Percentiles rank a stretch among this genome's conserved stretches.
phyloP scores from a whole-genome alignment of 1,284 basidiomycete genomes.

The Malassezia brasiliensis region DNA sequence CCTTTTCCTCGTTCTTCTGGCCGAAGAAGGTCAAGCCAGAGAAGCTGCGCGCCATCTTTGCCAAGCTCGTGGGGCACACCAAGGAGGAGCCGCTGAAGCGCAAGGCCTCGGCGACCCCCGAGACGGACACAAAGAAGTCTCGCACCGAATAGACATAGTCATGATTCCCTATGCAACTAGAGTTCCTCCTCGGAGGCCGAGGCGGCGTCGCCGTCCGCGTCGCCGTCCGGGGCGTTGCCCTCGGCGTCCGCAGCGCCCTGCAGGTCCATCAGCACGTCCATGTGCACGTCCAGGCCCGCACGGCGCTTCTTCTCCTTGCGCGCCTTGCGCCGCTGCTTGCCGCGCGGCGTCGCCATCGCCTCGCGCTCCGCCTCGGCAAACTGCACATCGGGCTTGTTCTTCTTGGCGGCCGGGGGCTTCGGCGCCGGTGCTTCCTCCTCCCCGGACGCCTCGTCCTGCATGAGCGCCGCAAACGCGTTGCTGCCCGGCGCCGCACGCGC shows the following conservation, averaged over 20 bases:
- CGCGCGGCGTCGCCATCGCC: conserved; percentile 10
- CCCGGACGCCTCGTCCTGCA: too few relatives aligned
- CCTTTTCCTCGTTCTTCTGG: conserved; percentile 77
- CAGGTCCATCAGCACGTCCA: conserved; percentile 16
- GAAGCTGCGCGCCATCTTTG: conserved; percentile 36
- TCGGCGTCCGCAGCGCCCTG: not conserved
- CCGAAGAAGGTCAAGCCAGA: conserved; percentile 61
- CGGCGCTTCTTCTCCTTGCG: conserved; percentile 20
- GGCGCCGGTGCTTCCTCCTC: not conserved
- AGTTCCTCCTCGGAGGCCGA: not conserved
- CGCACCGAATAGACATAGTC: not conserved
- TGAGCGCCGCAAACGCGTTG: not conserved
- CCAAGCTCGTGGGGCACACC: conserved; percentile 26
- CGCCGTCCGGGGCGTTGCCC: not conserved
- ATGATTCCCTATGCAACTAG: not conserved
- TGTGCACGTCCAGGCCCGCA: not conserved
- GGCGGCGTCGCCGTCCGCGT: not conserved
- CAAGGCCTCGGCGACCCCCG: not conserved
- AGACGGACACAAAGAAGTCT: not conserved
- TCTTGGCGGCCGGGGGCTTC: not conserved
- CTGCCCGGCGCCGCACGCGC: not conserved
- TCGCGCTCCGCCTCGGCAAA: conserved; percentile 10
- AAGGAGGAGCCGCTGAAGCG: conserved; percentile 5
- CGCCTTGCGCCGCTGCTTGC: conserved; percentile 15
- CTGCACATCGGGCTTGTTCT: not conserved